A percentile compares a stretch with the other conserved stretches of the same genome.
phyloP scores from a whole-genome alignment of 352 stramenopile genomes.

The Thalassiosira sp. region DNA sequence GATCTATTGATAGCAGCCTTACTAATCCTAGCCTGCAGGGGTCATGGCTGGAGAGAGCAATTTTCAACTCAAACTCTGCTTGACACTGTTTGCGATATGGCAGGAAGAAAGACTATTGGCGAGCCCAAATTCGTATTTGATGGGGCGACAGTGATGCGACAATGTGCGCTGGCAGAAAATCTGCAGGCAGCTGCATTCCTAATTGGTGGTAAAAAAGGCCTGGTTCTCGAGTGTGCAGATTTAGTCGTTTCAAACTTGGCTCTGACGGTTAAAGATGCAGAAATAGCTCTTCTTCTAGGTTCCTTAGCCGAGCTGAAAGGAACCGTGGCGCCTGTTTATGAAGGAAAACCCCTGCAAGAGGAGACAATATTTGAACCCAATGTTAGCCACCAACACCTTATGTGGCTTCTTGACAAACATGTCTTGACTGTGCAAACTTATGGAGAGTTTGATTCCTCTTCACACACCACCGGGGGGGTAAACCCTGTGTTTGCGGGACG shows the following conservation, averaged over 20 bases:
- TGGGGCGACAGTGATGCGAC: constrained; percentile 59
- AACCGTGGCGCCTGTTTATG: constrained; percentile 4
- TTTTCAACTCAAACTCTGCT: constrained; percentile 71
- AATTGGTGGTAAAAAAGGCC: constrained; percentile 75
- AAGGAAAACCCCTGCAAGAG: neutral
- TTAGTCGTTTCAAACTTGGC: constrained; percentile 58
- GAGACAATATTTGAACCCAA: constrained; percentile 46
- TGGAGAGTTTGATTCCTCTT: constrained; percentile 68
- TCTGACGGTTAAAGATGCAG: constrained; percentile 69
- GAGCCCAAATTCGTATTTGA: constrained; percentile 68
- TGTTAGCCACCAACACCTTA: constrained; percentile 55
- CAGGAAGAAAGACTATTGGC: constrained; percentile 49
- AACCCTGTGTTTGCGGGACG: constrained; percentile 70
- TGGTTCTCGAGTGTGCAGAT: constrained; percentile 73
- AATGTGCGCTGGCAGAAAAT: constrained; percentile 72
- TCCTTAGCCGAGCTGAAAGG: constrained; percentile 37
- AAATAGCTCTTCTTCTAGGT: constrained; percentile 57
- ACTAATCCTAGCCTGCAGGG: constrained; percentile 55
- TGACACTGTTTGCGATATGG: constrained; percentile 72
- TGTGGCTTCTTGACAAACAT: constrained; percentile 72
- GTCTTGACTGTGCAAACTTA: constrained; percentile 68
- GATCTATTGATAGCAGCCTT: constrained; percentile 76
- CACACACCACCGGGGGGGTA: constrained; percentile 47
- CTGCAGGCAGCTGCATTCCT: constrained; percentile 70
- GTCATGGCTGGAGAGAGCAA: constrained; percentile 55